Evolutionary conservation across 148 eudicot genomes (phyloP), one percentile per base, ranked within the genome.

Genomic region (Chenopodium album): DNA sequence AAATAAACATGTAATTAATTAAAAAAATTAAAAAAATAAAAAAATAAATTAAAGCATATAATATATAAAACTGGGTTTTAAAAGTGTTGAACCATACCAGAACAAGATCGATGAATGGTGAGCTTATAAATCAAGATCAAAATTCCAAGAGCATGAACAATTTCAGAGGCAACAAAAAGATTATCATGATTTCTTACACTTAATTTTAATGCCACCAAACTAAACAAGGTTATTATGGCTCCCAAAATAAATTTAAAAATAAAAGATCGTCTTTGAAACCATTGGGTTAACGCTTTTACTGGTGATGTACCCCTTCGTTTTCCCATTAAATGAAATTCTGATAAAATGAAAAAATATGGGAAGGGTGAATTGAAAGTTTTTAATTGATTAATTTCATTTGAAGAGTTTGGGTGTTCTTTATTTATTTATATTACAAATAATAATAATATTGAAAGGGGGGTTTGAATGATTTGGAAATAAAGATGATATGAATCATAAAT

Each of bases 111-210:
- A 41, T 90, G 87, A 20, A 92, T 87, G 78, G 89, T 79, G 85
- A 95, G 97, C 88, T 93, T 95, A 86, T 89, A 86, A 83, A 93
- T 90, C 81, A 95, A 83, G 67, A 93, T 87, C 44, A 91, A 26
- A 80, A 95, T 90, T 41, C 98, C 98, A 60, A 82, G 83, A 79
- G 88, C 89, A 74, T 93, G 97, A 84, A 86, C 84, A 2, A 88
- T 64, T 81, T 93, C 98, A n/a, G 96, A 84, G 3, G 88, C 93
- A 67, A 95, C 76, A 80, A 88, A 95, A 78, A 95, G 92, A 69
- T 90, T 91, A 59, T 83, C 81, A 20, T 69, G 84, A 41, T 91
- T 80, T 72, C 54, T 87, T 9, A 92, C 83, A 5, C 86, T 37
- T 1, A 87, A 37, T 79, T 83, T 92, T 7, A 95, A 87, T 17